A percentile compares a stretch with the other conserved stretches of the same genome.
These are phyloP conservation scores for Hypoxylon sp. DNA, from an alignment of 2,329 filamentous ascomycete genomes.

Conservation along the genomic window DNA sequence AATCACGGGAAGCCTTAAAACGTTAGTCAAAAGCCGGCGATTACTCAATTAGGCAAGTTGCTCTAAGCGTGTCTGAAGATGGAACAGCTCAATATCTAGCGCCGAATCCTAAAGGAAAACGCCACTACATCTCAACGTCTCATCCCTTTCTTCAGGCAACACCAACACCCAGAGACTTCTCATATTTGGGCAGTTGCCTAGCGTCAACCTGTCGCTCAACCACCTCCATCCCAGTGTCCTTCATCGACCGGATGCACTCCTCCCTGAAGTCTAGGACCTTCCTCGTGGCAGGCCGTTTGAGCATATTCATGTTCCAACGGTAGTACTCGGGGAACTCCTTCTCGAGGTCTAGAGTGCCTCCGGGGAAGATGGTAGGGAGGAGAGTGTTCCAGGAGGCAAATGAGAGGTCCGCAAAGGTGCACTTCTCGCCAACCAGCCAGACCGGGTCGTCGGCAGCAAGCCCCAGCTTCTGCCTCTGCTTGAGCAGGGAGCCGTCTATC, in stretches of 20 bases:
- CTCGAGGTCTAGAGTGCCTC: conserved; percentile 22
- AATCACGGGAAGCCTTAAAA: conserved; percentile 3
- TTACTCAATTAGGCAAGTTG: conserved; percentile 26
- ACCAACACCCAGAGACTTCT: conserved; percentile 21
- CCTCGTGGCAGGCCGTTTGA: conserved; percentile 29
- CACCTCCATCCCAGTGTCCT: conserved; percentile 26
- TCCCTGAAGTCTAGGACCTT: conserved; percentile 38
- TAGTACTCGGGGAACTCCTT: conserved; percentile 35
- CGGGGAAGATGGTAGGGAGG: conserved; percentile 30
- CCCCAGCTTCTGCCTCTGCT: conserved; percentile 23
- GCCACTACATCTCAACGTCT: neutral
- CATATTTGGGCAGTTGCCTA: conserved; percentile 24
- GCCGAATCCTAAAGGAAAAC: too few relatives aligned
- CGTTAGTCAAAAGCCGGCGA: neutral
- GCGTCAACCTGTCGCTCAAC: conserved; percentile 30
- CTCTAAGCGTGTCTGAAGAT: neutral
- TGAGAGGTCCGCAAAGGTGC: conserved; percentile 46
- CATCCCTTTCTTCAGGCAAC: conserved; percentile 1
- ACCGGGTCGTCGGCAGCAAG: conserved; percentile 28
- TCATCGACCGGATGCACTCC: conserved; percentile 41
- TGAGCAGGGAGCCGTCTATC: conserved; percentile 30
- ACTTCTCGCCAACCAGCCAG: conserved; percentile 47
- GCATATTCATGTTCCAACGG: conserved; percentile 36
- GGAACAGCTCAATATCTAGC: neutral
- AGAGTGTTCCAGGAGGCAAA: conserved; percentile 44